Base-by-base conservation (phyloP, 768 basidiomycete genomes). In the Leccinellum luteum region DNA sequence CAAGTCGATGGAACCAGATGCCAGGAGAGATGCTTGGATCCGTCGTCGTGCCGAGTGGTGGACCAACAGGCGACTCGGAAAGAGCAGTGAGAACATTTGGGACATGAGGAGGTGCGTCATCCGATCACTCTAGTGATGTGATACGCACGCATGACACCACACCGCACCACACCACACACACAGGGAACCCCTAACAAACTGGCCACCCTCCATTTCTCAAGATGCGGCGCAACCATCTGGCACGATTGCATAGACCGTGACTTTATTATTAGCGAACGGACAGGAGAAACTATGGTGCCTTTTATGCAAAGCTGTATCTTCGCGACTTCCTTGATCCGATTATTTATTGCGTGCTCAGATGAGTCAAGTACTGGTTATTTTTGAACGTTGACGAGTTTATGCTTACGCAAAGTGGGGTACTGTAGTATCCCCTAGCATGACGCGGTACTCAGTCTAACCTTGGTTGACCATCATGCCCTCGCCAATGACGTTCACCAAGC, bases 11-110 rank as follows among this genome's bases (percentile, higher is more conserved):
- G 81, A 87, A 52, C 85, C 86, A 15, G 93, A 94, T 55, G 82
- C 86, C 65, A 83, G 85, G 67, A 80, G 89, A 30, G 85, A 92
- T 51, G 83, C 84, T 4, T 99, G 94, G 95, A 85, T 98, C 56
- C 80, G 78, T 50, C 79, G 89, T 17, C 79, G 91, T 54, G 96
- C 96, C 2, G 92, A 95, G 69, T 95, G 94, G 94, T 97, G 94
- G 96, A 93, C 95, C 5, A 75, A 79, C 32, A 76, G 90, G 52
- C 77, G 96, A 52, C 68, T 90, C 9, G 79, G 74, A 19, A 85
- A 84, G 71, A 94, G 92, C 73, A 95, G 93, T 64, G 96, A 98
- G 75, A 93, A 95, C 69, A 85, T 99, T 2, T 99, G 96, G 96
- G 87, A 92, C 57, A 78, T 90, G 27, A 77, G 95, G 73, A 82